Evolutionary conservation across 2,329 filamentous ascomycete genomes (phyloP), one percentile per base, ranked within the genome.

Genomic region (Xylaria polymorpha): DNA sequence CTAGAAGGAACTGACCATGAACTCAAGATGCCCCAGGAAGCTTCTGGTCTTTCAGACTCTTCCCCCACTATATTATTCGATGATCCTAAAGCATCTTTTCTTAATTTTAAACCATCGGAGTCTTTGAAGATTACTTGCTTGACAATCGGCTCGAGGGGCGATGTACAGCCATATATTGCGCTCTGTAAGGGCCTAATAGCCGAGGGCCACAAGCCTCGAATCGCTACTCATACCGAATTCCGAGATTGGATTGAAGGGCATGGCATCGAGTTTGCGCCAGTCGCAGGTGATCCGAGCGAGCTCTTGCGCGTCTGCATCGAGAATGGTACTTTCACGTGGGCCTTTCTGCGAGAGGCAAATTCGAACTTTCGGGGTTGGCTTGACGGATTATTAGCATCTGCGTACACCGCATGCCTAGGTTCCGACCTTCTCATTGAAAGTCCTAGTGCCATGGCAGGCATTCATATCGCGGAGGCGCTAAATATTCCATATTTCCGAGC

Each of bases 131-230:
- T 99, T 68, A 97, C 95, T 1, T 99, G 96, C 78, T 84, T 99
- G 44, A 99, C 96, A 0, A 99, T 99, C 71, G 96, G 96, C 18
- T 98, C 95, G 14, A 88, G 96, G 68, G 96, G 96, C 29, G 96
- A 99, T 78, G 95, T 99, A 4, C 96, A 99, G 79, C 96, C 96
- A 0, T 99, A 98, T 79, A 98, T 99, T 78, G 94, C 96, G 0
- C 85, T 99, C 0, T 98, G 96, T 83, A 98, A 97, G 78, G 94
- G 93, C 0, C 83, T 99, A 1, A 80, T 97, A 50, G 92, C 91
- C 0, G 94, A 99, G 74, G 96, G 96, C 0, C 96, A 99, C 80
- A 89, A 87, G 70, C 88, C 92, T 18, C 91, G 89, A 71, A 99
- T 99, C 74, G 96, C 95, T 12, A 98, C 96, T 0, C 96, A 99